Base-by-base conservation (phyloP, 148 eudicot species). In the Fagopyrum esculentum region DNA sequence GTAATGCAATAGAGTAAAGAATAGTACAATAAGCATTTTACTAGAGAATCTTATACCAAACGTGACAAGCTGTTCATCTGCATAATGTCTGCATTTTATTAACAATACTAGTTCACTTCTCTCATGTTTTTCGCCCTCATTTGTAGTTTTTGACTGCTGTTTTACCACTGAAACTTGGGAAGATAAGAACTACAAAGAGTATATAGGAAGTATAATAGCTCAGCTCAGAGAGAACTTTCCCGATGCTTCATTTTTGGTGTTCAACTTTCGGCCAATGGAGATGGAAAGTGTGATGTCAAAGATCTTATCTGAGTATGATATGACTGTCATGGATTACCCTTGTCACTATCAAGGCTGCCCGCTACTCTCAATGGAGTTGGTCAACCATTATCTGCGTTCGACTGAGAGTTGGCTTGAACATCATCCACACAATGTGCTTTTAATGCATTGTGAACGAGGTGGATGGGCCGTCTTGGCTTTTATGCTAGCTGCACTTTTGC, bases 401-500 rank as follows among this genome's bases (percentile, higher is more conserved):
- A 80, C 93, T 76, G 98, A 93, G 79, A 89, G 97, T 77, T 93
- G 98, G 98, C 95, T 93, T 52, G 78, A 89, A 22, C 84, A 91
- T 45, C 91, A 91, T 64, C 85, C 83, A 12, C 88, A 91, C 45
- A 93, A 93, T 84, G 83, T 93, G 56, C 86, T 93, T 56, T 72
- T 93, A 69, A 87, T 93, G 95, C 97, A 93, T 75, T 93, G 98
- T 83, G 98, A 93, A 73, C 81, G 80, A 10, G 98, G 98, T 76
- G 97, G 91, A 77, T 93, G 98, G 97, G 93, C 97, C 11, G 95
- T 90, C 79, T 85, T 93, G 75, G 95, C 95, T 64, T 93, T 91
- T 83, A 91, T 91, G 91, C 81, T 93, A 75, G 87, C 98, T 80
- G 91, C 93, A 16, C 84, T 91, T 71, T 76, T 93, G 75, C 86